A percentile compares a stretch with the other conserved stretches of the same genome.
These are phyloP conservation scores for Verruconis gallopava DNA, from an alignment of 2,329 filamentous ascomycete genomes.

Conservation along the genomic window DNA sequence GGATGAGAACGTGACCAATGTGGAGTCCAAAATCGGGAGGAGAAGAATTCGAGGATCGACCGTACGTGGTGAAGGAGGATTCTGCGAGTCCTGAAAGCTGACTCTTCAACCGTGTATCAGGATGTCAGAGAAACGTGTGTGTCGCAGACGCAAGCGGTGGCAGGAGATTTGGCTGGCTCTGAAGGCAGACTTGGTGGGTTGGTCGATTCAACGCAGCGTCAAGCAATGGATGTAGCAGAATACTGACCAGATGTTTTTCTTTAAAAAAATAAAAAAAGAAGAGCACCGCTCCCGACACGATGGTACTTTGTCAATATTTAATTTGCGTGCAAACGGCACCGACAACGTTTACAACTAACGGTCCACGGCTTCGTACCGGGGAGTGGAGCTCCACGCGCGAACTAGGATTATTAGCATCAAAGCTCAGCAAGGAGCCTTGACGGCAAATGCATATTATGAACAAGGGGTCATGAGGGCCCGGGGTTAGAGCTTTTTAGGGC, in stretches of 20 bases:
- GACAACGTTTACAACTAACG: not conserved
- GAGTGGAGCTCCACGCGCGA: too few species aligned
- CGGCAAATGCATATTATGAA: not conserved
- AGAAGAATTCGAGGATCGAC: not conserved
- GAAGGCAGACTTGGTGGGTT: not conserved
- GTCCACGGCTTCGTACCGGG: too few species aligned
- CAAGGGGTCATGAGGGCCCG: not conserved
- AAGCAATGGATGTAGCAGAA: not conserved
- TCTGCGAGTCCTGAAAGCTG: not conserved
- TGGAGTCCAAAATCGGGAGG: not conserved
- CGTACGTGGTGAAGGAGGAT: too few species aligned
- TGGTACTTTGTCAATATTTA: slow-evolving; percentile 1
- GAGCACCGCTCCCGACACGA: not conserved
- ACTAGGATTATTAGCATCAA: not conserved
- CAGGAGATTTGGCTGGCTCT: too few species aligned
- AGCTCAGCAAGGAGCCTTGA: not conserved
- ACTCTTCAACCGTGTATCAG: not conserved
- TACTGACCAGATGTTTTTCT: not conserved
- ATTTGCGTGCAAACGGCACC: not conserved
- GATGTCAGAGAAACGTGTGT: not conserved
- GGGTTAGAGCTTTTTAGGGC: not conserved
- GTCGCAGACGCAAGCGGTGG: too few species aligned
- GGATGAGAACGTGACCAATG: not conserved
- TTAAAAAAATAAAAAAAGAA: too few species aligned
- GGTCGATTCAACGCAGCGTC: not conserved